Percentiles rank a stretch among this genome's conserved stretches.
Evolutionary conservation across 805 yeast genomes (phyloP).

Genomic region (Wickerhamiella slavikovae): DNA sequence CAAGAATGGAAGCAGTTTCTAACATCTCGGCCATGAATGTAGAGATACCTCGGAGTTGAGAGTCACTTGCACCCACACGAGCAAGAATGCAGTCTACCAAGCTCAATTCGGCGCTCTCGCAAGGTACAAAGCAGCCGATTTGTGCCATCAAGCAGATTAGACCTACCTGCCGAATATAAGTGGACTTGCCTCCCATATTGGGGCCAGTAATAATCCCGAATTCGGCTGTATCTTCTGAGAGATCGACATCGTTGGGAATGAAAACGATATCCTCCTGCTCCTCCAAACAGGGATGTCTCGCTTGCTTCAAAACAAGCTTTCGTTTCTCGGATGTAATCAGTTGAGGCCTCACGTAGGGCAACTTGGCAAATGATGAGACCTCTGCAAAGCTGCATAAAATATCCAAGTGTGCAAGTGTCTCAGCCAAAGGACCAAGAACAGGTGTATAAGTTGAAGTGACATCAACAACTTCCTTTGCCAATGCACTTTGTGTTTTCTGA

Average conservation of each 20-base stretch:
- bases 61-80: conserved; percentile 97
- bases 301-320: conserved; percentile 35
- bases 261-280: conserved; percentile 79
- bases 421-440: conserved; percentile 47
- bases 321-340: conserved; percentile 32
- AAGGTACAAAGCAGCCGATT: conserved; percentile 63
- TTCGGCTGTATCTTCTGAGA: conserved; percentile 36
- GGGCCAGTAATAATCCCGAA: conserved; percentile 79
- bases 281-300: conserved; percentile 90
- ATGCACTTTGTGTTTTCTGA: conserved; percentile 49
- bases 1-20: conserved; percentile 74
- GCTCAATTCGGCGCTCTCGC: conserved; percentile 52
- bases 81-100: conserved; percentile 84
- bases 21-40: conserved; percentile 95
- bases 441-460: conserved; percentile 69
- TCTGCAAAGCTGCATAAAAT: conserved; percentile 75
- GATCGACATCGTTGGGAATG: conserved; percentile 71
- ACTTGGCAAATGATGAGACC: conserved; percentile 62
- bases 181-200: conserved; percentile 76
- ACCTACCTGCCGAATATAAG: conserved; percentile 57
- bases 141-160: conserved; percentile 53
- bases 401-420: conserved; percentile 53
- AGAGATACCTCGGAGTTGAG: conserved; percentile 89
- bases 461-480: conserved; percentile 64
- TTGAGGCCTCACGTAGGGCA: conserved; percentile 56